Base-by-base conservation (phyloP, 2,329 filamentous ascomycete genomes). In the Apiospora saccharicola region DNA sequence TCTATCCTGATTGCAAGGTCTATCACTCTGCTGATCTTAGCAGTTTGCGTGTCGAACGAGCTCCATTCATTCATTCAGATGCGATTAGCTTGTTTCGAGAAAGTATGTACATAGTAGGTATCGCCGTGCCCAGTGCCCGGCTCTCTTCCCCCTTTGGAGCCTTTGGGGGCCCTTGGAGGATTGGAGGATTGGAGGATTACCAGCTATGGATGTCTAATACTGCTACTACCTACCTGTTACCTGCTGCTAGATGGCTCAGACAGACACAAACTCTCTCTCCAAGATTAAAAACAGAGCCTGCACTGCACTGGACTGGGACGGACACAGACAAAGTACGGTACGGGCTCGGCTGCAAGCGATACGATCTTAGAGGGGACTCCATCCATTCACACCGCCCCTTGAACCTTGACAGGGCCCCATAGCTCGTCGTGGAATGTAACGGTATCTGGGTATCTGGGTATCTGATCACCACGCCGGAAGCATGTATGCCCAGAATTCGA, bases 361-460 rank as follows among this genome's bases (percentile, higher is more conserved):
- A 61, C 30, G 30, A 61, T 61, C 53, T 61, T 61, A 41, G 34
- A 64, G 30, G 30, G 30, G 3, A 6, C 57, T 34, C 57, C 57
- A 51, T 51, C 49, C 34, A 64, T 41, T 64, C 57, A 41, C 57
- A 64, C 57, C 57, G 57, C 57, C 34, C 34, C 57, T 64, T 64
- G 57, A 30, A 41, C 57, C 57, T 64, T 24, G 57, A 41, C 19
- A 37, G 57, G 3, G 57, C 34, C 34, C 57, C 57, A 41, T 64
- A 64, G n/a, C 22, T 34, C 57, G 22, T 13, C 57, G 19, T 64
- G 10, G 10, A 41, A 64, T 64, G 57, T 10, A 41, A 64, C 57
- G 34, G 57, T 64, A 64, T 64, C 57, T 64, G 57, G 34, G 57
- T 64, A 64, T 64, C 57, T 64, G 57, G 57, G 57, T 41, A 41